Evolutionary conservation across 192 early-diverging fungal genomes (phyloP), one percentile per base, ranked within the genome.

Genomic region (Phlyctochytrium bullatum): DNA sequence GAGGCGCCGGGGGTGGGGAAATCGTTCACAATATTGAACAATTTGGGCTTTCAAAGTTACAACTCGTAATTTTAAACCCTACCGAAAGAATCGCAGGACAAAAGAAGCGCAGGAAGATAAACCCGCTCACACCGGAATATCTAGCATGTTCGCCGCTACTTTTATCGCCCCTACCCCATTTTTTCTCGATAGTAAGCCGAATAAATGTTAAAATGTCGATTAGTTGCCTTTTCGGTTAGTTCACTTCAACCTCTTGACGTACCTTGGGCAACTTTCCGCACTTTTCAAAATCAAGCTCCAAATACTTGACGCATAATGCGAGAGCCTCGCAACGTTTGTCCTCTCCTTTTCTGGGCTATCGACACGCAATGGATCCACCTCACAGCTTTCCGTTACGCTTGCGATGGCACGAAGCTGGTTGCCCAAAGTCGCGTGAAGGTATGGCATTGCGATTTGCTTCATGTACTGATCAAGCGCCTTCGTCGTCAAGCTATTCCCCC

Each of bases 91-190:
- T 83, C 0, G 85, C 84, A 17, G 85, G 82, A 51, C 79, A 81
- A 60, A 87, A 86, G 34, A 87, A 82, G 27, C 85, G 61, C 40
- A 87, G 54, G 56, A 87, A 87, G 16, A 87, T 71, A 67, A 87
- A 87, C 12, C 81, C 80, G 54, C 77, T 83, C 53, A 86, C 73
- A 10, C 81, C 74, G 10, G 73, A 61, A 35, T 83, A 79, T 51
- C 33, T 34, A 6, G 61, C 65, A 47, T 63, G 65, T 0, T 59
- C 30, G 33, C 24, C 30, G 40, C 40, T 25, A 25, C 6, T 47
- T 14, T 47, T 20, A 47, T 47, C 58, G n/a, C 35, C 34, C n/a
- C 1, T 34, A 1, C 36, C 36, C 71, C 71, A 79, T 78, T 62
- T 65, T 57, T 29, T 20, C 17, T 33, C 34, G 35, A 63, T 60